Conservation (phyloP, 331 rosid species). For the Telfairia occidentalis region DNA sequence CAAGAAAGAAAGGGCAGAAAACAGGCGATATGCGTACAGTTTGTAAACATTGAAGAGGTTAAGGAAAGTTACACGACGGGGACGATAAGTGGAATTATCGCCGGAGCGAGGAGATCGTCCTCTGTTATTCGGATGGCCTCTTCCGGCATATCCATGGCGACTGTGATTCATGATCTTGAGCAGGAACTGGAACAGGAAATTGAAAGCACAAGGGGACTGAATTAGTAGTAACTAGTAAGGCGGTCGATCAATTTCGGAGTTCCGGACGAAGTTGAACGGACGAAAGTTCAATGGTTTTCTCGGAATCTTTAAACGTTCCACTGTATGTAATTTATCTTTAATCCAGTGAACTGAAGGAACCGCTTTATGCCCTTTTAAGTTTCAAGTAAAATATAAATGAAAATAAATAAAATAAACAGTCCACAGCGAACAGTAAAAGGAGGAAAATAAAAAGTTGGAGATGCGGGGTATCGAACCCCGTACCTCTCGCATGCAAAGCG, state of each 20-base stretch:
- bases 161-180: constrained; percentile 9
- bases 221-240: neutral
- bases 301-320: too few relatives aligned
- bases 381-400: too few relatives aligned
- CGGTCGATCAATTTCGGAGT: neutral
- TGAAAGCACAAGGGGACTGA: neutral
- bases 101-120: neutral
- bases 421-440: too few relatives aligned
- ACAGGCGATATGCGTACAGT: neutral
- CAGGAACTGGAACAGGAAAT: neutral
- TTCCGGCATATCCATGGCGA: constrained; percentile 5
- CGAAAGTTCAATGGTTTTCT: too few relatives aligned
- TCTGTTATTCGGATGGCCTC: constrained; percentile 1
- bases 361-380: too few relatives aligned
- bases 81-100: neutral
- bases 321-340: too few relatives aligned
- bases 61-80: constrained; percentile 8
- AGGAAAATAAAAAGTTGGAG: too few relatives aligned
- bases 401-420: too few relatives aligned
- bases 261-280: too few relatives aligned
- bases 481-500: constrained; percentile 79
- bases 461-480: constrained; percentile 79
- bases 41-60: neutral
- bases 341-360: too few relatives aligned
- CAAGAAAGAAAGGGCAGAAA: neutral